Evolutionary conservation across 768 basidiomycete genomes (phyloP).

Genomic region (Panaeolus papilionaceus): DNA sequence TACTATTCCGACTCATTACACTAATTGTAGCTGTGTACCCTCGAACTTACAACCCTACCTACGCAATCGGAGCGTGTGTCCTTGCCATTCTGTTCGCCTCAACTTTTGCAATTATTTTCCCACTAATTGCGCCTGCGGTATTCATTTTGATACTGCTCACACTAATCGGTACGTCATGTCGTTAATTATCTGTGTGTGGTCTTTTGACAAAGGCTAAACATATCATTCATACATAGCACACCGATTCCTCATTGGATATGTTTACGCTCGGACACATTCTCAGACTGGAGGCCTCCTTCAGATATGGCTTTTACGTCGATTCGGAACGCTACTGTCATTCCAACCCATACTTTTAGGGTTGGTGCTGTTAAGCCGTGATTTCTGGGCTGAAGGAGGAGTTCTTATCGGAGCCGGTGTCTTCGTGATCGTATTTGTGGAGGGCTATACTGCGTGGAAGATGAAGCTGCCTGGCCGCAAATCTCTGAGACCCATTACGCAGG

Average conservation of each 20-base stretch:
- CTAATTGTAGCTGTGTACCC: constrained; percentile 65
- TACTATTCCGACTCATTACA: constrained; percentile 15
- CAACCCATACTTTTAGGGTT: constrained; percentile 81
- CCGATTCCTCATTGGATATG: constrained; percentile 80
- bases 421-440: constrained; percentile 66
- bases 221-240: constrained; percentile 56
- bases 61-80: constrained; percentile 68
- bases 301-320: constrained; percentile 76
- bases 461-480: constrained; percentile 53
- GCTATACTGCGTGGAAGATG: constrained; percentile 57
- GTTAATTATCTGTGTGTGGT: not conserved
- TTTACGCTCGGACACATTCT: constrained; percentile 73
- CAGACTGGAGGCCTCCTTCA: constrained; percentile 79
- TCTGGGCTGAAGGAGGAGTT: constrained; percentile 78
- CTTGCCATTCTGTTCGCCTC: constrained; percentile 76
- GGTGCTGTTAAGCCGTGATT: constrained; percentile 65
- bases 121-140: constrained; percentile 75
- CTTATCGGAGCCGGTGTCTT: constrained; percentile 60
- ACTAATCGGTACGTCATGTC: constrained; percentile 58
- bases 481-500: constrained; percentile 60
- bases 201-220: not conserved
- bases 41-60: constrained; percentile 70
- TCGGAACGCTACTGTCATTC: constrained; percentile 72
- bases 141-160: constrained; percentile 68
- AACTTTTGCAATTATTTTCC: constrained; percentile 77